These are phyloP conservation scores for Dentipellis sp. DNA, from an alignment of 768 basidiomycete species.

Conservation along the genomic window DNA sequence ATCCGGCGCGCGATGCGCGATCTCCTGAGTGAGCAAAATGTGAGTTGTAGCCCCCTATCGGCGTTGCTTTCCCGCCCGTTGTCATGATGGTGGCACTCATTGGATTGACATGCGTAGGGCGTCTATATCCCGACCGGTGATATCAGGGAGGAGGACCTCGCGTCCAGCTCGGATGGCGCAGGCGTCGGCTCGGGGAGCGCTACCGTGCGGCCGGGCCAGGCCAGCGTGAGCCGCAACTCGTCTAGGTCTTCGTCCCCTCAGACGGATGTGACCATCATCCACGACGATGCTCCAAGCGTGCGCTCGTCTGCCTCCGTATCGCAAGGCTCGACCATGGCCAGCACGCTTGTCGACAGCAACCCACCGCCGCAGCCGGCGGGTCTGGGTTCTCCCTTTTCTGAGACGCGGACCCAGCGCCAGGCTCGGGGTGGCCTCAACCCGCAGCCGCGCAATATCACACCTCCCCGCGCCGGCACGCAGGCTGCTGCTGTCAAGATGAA, in stretches of 20 bases:
- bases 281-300: neutral
- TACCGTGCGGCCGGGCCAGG: neutral
- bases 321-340: no score
- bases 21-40: neutral
- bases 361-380: neutral
- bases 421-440: neutral
- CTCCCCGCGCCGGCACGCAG: no score
- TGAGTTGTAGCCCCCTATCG: neutral
- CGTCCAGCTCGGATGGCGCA: neutral
- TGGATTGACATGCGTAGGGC: no score
- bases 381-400: neutral
- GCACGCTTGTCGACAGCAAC: no score
- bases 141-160: neutral
- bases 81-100: no score
- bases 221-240: neutral
- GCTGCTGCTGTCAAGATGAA: no score
- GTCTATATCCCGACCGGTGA: neutral
- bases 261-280: neutral
- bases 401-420: neutral
- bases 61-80: no score
- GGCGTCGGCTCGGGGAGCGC: neutral
- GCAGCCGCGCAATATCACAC: no score
- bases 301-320: no score
- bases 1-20: constrained; percentile 5
- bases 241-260: neutral